These are phyloP conservation scores for Iberis pinnata DNA, from an alignment of 345 rosid genomes.

Conservation along the genomic window DNA sequence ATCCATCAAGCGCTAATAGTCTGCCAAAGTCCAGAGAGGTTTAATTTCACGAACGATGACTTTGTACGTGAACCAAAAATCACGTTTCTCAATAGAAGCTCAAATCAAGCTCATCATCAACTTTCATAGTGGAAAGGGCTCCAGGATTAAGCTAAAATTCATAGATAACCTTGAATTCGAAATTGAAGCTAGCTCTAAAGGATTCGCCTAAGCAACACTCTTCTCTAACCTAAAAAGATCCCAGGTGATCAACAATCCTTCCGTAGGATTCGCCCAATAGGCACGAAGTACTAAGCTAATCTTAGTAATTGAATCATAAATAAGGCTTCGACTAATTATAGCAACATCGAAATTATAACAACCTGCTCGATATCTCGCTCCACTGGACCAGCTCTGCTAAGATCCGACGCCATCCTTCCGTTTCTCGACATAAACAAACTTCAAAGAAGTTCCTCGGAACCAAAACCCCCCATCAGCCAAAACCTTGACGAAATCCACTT, in stretches of 20 bases:
- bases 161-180: neutral
- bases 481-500: constrained; percentile 32
- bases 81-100: neutral
- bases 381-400: constrained; percentile 64
- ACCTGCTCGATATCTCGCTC: constrained; percentile 96
- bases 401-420: constrained; percentile 87
- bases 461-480: constrained; percentile 30
- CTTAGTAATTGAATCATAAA: neutral
- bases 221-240: constrained; percentile 15
- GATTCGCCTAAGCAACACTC: constrained; percentile 10
- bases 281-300: neutral
- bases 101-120: neutral
- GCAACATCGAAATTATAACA: no score
- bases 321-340: neutral
- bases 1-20: neutral
- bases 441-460: constrained; percentile 31
- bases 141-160: neutral
- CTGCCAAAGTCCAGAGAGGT: neutral
- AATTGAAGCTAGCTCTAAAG: constrained; percentile 4
- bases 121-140: neutral
- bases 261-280: constrained; percentile 3
- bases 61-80: neutral
- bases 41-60: neutral
- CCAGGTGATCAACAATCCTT: no score
- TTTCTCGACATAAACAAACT: constrained; percentile 38